Conservation (phyloP, 2,329 filamentous ascomycete species). For the Clarireedia hainanense region DNA sequence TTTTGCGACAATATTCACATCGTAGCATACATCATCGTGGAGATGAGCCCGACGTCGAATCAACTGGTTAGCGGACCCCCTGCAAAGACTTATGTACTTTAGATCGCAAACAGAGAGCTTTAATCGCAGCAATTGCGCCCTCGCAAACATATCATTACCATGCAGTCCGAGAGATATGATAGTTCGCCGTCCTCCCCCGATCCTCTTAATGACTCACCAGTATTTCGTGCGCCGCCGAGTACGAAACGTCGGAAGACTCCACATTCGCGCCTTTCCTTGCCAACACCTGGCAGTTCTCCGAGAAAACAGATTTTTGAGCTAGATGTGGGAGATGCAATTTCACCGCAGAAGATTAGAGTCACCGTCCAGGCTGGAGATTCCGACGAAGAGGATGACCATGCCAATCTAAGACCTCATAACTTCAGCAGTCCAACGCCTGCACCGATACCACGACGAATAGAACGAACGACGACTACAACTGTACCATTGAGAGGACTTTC, state of each 20-base stretch:
- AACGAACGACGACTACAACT: conserved; percentile 27
- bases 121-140: not conserved
- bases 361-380: conserved; percentile 29
- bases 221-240: conserved; percentile 23
- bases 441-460: conserved; percentile 16
- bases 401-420: conserved; percentile 10
- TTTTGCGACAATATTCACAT: conserved; percentile 10
- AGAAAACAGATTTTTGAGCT: conserved; percentile 30
- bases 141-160: conserved; percentile 3
- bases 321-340: conserved; percentile 28
- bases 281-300: conserved; percentile 24
- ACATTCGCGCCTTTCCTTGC: conserved; percentile 18
- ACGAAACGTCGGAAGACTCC: conserved; percentile 22
- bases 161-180: conserved; percentile 16
- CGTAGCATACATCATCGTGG: not conserved
- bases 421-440: conserved; percentile 17
- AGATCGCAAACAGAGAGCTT: not conserved
- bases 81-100: conserved; percentile 6
- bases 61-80: not conserved
- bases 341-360: conserved; percentile 29
- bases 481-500: conserved; percentile 28
- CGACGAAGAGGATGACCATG: conserved; percentile 20
- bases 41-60: not conserved
- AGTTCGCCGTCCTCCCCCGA: conserved; percentile 28
- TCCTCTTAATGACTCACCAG: conserved; percentile 27